These are phyloP conservation scores for Wakefieldia striispora DNA, from an alignment of 768 basidiomycete genomes.

Conservation along the genomic window DNA sequence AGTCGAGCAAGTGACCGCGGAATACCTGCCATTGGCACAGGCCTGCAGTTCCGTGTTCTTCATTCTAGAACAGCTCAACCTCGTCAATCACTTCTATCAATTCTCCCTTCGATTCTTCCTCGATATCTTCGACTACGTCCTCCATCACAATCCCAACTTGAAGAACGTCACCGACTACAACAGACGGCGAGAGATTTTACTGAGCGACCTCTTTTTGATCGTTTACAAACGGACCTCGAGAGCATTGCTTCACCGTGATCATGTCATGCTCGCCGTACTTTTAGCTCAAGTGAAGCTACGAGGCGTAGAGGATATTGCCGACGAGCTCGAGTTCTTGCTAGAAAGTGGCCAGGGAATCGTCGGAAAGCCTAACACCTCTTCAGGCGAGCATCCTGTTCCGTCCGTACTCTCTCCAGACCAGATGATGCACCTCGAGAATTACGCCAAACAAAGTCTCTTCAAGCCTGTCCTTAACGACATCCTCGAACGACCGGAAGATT, in stretches of 20 bases:
- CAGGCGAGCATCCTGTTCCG: conserved; percentile 39
- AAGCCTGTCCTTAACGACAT: conserved; percentile 70
- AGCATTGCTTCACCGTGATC: conserved; percentile 85
- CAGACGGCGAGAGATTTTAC: conserved; percentile 72
- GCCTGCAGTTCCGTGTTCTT: conserved; percentile 98
- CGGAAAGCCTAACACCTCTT: conserved; percentile 32
- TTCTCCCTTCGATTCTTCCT: conserved; percentile 98
- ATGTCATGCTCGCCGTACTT: conserved; percentile 86
- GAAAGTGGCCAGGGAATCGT: conserved; percentile 76
- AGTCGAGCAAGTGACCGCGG: conserved; percentile 92
- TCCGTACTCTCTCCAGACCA: conserved; percentile 65
- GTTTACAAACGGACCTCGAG: conserved; percentile 89
- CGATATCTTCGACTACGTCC: conserved; percentile 94
- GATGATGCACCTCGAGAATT: conserved; percentile 61
- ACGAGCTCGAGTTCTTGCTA: conserved; percentile 89
- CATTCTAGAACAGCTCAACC: conserved; percentile 89
- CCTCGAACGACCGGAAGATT: conserved; percentile 57
- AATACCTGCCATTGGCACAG: conserved; percentile 92
- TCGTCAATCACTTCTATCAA: conserved; percentile 97
- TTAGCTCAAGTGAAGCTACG: conserved; percentile 87
- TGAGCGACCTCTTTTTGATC: conserved; percentile 85
- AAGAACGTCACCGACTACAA: conserved; percentile 72
- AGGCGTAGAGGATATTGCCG: conserved; percentile 72
- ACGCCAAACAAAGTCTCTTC: conserved; percentile 73
- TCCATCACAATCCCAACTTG: conserved; percentile 90